Conservation (phyloP, 805 yeast species). For the Metschnikowia colocasiae region DNA sequence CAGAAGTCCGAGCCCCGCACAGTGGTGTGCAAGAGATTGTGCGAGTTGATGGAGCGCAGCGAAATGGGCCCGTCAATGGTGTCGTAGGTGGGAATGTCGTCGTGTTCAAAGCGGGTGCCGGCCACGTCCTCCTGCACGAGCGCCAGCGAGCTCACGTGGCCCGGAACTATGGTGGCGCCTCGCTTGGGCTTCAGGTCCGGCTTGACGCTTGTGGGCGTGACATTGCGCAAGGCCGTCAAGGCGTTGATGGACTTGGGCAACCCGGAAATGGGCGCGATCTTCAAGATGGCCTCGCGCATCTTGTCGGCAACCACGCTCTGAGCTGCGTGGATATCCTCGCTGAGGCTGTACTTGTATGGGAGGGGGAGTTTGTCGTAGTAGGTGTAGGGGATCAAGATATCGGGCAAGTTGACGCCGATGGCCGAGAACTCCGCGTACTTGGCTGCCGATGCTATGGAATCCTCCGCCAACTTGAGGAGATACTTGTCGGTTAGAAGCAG, state of each 20-base stretch:
- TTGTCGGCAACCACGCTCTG: conserved; percentile 44
- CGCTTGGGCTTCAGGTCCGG: conserved; percentile 24
- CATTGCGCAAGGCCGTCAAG: conserved; percentile 56
- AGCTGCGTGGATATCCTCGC: conserved; percentile 34
- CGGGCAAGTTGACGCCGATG: conserved; percentile 43
- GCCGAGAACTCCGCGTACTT: conserved; percentile 37
- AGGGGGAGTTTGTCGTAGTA: conserved; percentile 38
- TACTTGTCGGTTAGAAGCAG: conserved; percentile 31
- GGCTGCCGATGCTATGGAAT: conserved; percentile 36
- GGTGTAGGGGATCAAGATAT: conserved; percentile 37
- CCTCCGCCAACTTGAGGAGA: conserved; percentile 36
- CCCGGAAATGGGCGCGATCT: conserved; percentile 76
- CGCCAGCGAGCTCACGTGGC: conserved; percentile 34
- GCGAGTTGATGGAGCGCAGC: conserved; percentile 26
- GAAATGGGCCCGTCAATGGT: conserved; percentile 44
- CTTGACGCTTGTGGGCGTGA: conserved; percentile 51
- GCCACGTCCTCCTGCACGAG: conserved; percentile 37
- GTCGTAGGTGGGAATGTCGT: conserved; percentile 19
- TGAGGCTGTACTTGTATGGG: conserved; percentile 29
- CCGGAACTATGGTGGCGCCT: conserved; percentile 28
- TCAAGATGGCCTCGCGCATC: conserved; percentile 73
- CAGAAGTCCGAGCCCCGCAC: conserved; percentile 63
- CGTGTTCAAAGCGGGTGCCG: conserved; percentile 34
- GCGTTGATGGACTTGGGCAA: conserved; percentile 84
- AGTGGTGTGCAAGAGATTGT: conserved; percentile 26